Evolutionary conservation across 345 rosid genomes (phyloP), one percentile per base, ranked within the genome.

Genomic region (Dovyalis caffra): DNA sequence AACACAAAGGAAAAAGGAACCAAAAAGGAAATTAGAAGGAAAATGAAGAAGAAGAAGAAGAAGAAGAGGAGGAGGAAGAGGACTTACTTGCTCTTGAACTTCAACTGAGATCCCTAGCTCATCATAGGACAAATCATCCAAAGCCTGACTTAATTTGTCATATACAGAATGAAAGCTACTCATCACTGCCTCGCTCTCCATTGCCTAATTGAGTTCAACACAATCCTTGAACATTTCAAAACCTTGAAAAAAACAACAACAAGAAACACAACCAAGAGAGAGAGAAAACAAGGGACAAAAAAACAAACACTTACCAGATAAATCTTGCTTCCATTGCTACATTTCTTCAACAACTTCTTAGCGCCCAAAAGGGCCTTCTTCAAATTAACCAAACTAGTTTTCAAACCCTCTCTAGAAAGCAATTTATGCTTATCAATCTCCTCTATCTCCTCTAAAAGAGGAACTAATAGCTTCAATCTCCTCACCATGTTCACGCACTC

Each of bases 131-230:
- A 89, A 9, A 15, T 67, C 86, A 66, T 85, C 90, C 76, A 89
- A 78, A 60, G 89, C 89, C 66, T 81, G 82, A 69, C 70, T 73
- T 47, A 89, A 21, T 74, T 82, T 83, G 40, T 86, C 88, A 77
- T 86, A 86, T 2, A 86, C 83, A 64, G 77, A 79, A 71, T 87
- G 90, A 76, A 89, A 89, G 45, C 85, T 76, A 6, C 83, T 29
- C 84, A 79, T 83, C 82, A 87, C 85, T 16, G 88, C 90, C 75
- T 89, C 93, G n/a, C 83, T 83, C 72, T 89, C 93, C 85, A 86
- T 37, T 66, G 89, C 93, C 89, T 89, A n/a, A 58, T 73, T 43
- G 31, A 49, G 2, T 62, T 68, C 28, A 70, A 69, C 40, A 23
- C 58, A 57, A 71, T 66, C 5, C 53, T 29, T 11, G 51, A 26